Evolutionary conservation across 495 filamentous ascomycete genomes (phyloP).

Genomic region (Neurospora intermedia): DNA sequence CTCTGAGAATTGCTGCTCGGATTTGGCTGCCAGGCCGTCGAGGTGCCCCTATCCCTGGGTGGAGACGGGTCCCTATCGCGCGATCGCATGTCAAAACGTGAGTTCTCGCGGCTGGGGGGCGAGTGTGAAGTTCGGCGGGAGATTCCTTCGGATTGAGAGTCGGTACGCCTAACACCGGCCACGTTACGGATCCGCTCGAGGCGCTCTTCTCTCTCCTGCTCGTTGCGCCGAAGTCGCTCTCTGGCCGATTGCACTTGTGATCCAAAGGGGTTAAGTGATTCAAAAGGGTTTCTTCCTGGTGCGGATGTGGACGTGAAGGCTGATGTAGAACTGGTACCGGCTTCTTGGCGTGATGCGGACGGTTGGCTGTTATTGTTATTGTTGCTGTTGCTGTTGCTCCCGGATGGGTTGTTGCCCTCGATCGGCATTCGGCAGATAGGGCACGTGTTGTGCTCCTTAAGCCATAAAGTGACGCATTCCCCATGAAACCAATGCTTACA

Average conservation of each 20-base stretch:
- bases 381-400: slow-evolving; percentile 1
- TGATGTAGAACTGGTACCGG: neutral
- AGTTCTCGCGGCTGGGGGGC: neutral
- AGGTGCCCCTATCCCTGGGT: neutral
- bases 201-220: slow-evolving; percentile 13
- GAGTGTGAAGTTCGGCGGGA: slow-evolving; percentile 10
- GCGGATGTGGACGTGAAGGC: neutral
- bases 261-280: neutral
- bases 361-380: neutral
- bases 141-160: neutral
- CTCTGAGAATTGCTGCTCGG: neutral
- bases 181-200: slow-evolving; percentile 15
- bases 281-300: neutral
- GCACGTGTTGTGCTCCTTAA: slow-evolving; percentile 82
- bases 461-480: slow-evolving; percentile 65
- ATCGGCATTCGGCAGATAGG: slow-evolving; percentile 79
- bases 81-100: neutral
- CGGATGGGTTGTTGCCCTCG: slow-evolving; percentile 19
- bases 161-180: neutral
- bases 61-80: slow-evolving; percentile 10
- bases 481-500: slow-evolving; percentile 91
- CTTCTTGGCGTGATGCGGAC: neutral
- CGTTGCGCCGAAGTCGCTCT: slow-evolving; percentile 1
- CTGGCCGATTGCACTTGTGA: neutral
- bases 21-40: neutral